These are phyloP conservation scores for Conoideocrella luteorostrata DNA, from an alignment of 2,329 filamentous ascomycete genomes.

Conservation along the genomic window DNA sequence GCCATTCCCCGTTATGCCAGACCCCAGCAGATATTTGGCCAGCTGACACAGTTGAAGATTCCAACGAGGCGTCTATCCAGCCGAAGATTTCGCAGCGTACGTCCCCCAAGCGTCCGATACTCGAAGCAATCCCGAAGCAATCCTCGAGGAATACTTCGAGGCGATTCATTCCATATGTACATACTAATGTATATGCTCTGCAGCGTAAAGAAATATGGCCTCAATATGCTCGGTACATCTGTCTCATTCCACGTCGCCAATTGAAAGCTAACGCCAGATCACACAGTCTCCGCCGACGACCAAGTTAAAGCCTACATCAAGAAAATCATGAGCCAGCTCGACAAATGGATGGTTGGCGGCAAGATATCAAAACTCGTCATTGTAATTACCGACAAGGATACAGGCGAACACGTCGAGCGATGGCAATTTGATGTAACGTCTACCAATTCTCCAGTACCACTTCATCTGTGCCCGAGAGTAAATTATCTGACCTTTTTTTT, in stretches of 20 bases:
- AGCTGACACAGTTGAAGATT: slow-evolving; percentile 50
- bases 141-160: too few species aligned
- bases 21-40: too few species aligned
- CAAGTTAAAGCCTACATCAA: slow-evolving; percentile 99
- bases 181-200: slow-evolving; percentile 3
- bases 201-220: slow-evolving; percentile 93
- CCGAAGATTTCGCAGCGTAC: slow-evolving; percentile 91
- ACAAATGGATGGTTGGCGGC: slow-evolving; percentile 94
- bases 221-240: slow-evolving; percentile 81
- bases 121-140: neutral
- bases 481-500: slow-evolving; percentile 7
- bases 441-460: neutral
- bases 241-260: neutral
- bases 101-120: slow-evolving; percentile 21
- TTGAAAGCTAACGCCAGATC: slow-evolving; percentile 9
- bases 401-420: slow-evolving; percentile 88
- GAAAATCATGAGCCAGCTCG: slow-evolving; percentile 96
- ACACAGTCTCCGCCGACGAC: slow-evolving; percentile 80
- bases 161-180: too few species aligned
- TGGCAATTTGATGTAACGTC: slow-evolving; percentile 89
- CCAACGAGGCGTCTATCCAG: slow-evolving; percentile 79
- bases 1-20: too few species aligned
- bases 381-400: slow-evolving; percentile 95
- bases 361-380: slow-evolving; percentile 97
- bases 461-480: neutral